These are phyloP conservation scores for Grammothele lineata DNA, from an alignment of 768 basidiomycete species.

Conservation along the genomic window DNA sequence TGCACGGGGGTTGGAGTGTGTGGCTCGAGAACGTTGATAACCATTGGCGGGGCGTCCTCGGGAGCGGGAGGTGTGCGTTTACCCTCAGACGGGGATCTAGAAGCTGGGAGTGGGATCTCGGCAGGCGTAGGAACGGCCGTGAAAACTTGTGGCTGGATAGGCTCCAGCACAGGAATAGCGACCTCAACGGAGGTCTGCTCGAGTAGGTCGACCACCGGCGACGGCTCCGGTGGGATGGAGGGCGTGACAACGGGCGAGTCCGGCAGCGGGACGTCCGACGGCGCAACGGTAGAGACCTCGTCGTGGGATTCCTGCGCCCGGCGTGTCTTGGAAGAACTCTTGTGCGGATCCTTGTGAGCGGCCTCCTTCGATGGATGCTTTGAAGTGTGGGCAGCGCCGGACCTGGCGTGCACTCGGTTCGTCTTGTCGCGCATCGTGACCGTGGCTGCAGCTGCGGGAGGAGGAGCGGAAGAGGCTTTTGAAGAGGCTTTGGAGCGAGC, in stretches of 20 bases:
- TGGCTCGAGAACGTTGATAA: neutral
- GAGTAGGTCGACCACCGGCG: neutral
- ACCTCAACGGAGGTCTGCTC: no score
- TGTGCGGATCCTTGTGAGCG: neutral
- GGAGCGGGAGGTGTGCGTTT: neutral
- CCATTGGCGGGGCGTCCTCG: no score
- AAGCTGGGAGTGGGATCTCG: constrained; percentile 2
- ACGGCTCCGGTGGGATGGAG: neutral
- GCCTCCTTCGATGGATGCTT: neutral
- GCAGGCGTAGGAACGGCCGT: no score
- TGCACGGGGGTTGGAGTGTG: neutral
- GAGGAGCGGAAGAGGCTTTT: neutral
- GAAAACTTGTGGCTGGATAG: neutral
- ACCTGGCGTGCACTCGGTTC: neutral
- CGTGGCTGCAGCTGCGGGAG: neutral
- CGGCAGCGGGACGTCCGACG: constrained; percentile 12
- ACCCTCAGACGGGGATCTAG: neutral
- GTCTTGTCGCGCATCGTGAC: constrained; percentile 12
- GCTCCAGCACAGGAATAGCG: neutral
- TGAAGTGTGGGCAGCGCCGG: neutral
- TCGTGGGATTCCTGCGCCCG: no score
- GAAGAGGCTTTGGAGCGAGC: neutral
- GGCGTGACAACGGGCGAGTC: constrained; percentile 4
- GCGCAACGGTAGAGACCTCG: no score
- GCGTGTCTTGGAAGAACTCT: no score